A percentile compares a stretch with the other conserved stretches of the same genome.
Conservation (phyloP, 2,329 filamentous ascomycete genomes). For the Piedraia hortae region DNA sequence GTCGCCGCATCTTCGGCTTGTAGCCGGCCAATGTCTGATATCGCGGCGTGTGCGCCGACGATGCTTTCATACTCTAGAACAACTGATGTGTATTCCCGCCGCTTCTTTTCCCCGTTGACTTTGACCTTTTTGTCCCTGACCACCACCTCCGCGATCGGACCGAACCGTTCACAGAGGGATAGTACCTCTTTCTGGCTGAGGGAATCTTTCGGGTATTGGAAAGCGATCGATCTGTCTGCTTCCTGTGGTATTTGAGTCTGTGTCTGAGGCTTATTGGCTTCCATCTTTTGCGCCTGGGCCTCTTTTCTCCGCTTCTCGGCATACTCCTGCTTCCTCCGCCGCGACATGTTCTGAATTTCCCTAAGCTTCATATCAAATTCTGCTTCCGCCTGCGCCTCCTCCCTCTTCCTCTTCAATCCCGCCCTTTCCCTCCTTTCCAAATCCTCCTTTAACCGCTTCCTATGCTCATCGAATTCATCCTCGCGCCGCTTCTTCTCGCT, state of each 20-base stretch:
- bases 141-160: constrained; percentile 27
- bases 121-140: constrained; percentile 27
- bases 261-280: neutral
- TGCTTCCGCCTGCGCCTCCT: constrained; percentile 22
- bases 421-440: constrained; percentile 46
- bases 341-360: constrained; percentile 19
- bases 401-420: constrained; percentile 18
- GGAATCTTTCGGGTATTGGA: constrained; percentile 16
- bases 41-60: constrained; percentile 28
- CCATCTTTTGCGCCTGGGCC: constrained; percentile 10
- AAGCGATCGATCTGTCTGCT: constrained; percentile 29
- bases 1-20: constrained; percentile 12
- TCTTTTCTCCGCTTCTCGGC: constrained; percentile 25
- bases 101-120: constrained; percentile 9
- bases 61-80: constrained; percentile 30
- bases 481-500: constrained; percentile 42
- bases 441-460: constrained; percentile 59
- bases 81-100: constrained; percentile 17
- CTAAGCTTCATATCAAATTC: constrained; percentile 27
- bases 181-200: constrained; percentile 16
- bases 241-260: constrained; percentile 12
- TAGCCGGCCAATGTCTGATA: constrained; percentile 18
- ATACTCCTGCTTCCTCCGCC: constrained; percentile 27
- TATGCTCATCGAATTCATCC: constrained; percentile 43
- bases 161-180: constrained; percentile 24